These are phyloP conservation scores for Fimicolochytrium jonesii DNA, from an alignment of 192 early-diverging fungal genomes.

Conservation along the genomic window DNA sequence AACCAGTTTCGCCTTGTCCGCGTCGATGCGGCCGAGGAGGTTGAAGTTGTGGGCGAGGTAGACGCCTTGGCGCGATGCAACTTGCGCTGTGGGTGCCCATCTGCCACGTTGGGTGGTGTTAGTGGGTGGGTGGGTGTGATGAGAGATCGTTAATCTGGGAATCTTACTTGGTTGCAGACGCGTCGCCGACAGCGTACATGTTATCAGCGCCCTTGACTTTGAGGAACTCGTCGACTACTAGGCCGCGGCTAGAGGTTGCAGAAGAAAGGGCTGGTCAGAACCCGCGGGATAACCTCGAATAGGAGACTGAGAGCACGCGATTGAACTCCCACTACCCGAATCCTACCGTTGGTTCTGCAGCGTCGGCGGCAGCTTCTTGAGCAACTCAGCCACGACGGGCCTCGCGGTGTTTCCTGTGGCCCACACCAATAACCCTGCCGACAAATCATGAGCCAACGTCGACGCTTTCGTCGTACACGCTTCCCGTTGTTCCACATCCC, in stretches of 20 bases:
- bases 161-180: constrained; percentile 65
- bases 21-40: constrained; percentile 38
- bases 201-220: constrained; percentile 54
- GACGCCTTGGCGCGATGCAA: constrained; percentile 82
- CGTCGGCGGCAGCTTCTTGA: constrained; percentile 51
- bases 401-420: constrained; percentile 78
- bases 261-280: too few relatives aligned
- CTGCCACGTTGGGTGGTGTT: neutral
- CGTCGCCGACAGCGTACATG: constrained; percentile 73
- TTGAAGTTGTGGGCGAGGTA: constrained; percentile 79
- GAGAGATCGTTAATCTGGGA: neutral
- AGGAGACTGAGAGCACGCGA: neutral
- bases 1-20: neutral
- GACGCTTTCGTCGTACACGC: too few relatives aligned
- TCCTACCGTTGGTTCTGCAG: constrained; percentile 58
- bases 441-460: neutral
- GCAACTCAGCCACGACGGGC: constrained; percentile 62
- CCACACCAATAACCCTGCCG: constrained; percentile 67
- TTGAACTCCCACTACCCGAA: too few relatives aligned
- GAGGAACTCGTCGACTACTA: constrained; percentile 69
- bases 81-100: constrained; percentile 75
- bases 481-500: too few relatives aligned
- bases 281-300: too few relatives aligned
- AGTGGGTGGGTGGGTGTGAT: neutral
- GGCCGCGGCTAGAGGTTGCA: constrained; percentile 55